phyloP scores from a whole-genome alignment of 108 stramenopile genomes.

The Fistulifera solaris region DNA sequence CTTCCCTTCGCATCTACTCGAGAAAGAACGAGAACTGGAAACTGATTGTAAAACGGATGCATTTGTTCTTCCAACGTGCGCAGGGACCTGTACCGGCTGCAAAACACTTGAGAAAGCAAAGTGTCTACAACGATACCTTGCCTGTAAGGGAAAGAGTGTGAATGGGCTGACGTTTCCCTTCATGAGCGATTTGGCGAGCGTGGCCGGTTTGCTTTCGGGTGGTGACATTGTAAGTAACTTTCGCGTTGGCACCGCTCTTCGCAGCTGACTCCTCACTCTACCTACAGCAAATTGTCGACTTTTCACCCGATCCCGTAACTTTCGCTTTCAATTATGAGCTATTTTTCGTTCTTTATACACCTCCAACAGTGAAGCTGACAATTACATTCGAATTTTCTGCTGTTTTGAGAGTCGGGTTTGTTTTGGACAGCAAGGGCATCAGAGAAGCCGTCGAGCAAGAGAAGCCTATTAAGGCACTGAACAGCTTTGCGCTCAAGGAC shows the following conservation, averaged over 20 bases:
- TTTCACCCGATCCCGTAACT: slow-evolving; percentile 10
- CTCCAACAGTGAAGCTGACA: slow-evolving; percentile 12
- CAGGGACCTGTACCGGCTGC: slow-evolving; percentile 5
- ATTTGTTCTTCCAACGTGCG: not conserved
- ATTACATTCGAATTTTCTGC: slow-evolving; percentile 13
- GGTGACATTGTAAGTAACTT: slow-evolving; percentile 10
- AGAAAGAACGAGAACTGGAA: not conserved
- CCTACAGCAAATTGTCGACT: slow-evolving; percentile 12
- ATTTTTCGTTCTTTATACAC: slow-evolving; percentile 5
- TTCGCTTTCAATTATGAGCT: slow-evolving; percentile 12
- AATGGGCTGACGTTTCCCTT: slow-evolving; percentile 18
- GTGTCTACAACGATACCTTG: slow-evolving; percentile 11
- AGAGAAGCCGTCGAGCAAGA: slow-evolving; percentile 14
- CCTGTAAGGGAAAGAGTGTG: slow-evolving; percentile 11
- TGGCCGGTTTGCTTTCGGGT: slow-evolving; percentile 11
- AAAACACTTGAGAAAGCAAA: slow-evolving; percentile 1
- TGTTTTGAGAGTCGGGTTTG: not conserved
- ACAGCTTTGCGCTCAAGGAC: slow-evolving; percentile 27
- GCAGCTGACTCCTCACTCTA: no score
- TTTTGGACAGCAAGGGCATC: slow-evolving; percentile 24
- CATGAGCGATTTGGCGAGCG: slow-evolving; percentile 13
- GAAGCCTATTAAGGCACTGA: slow-evolving; percentile 20
- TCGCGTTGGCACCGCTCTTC: no score
- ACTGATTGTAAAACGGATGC: not conserved
- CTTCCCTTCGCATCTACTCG: slow-evolving; percentile 1